Evolutionary conservation across 805 yeast species (phyloP), one percentile per base, ranked within the genome.

Genomic region (Pichia ethanolica): DNA sequence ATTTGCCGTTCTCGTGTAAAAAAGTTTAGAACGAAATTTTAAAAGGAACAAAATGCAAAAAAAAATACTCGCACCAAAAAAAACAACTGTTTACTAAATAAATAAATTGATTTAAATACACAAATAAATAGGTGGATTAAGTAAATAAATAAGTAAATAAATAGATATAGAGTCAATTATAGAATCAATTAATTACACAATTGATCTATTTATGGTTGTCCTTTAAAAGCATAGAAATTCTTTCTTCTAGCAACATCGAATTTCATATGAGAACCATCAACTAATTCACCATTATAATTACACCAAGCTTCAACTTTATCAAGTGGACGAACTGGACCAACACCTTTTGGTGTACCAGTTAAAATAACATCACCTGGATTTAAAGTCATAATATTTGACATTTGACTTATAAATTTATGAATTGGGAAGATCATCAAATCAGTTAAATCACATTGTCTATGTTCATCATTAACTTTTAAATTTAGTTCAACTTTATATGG

Each of bases 301-400:
- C 89, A 66, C 55, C 78, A 75, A 7, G 95, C 95, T 42, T 73
- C 72, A 30, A 93, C 71, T 28, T 65, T 61, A 63, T 93, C 98
- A 9, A 97, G 98, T 0, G 95, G 86, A 6, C 65, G 66, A 35
- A 90, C 69, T 28, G 76, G 70, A 8, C 98, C 97, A n/a, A 93
- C 99, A 14, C 99, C 99, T 66, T 89, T 88, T 42, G 99, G 99
- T 1, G 99, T 93, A 14, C 99, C 99, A 1, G 99, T 93, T 46
- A 93, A 73, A 51, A 93, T 82, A 54, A 93, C 74, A 62, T 93
- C 99, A 33, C 97, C 97, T 47, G 87, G 82, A 59, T 90, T 82
- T 50, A 93, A 72, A 5, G 97, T 88, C 91, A 91, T 91, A 59
- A 88, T 82, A n/a, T 82, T 68, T 5, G 96, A 85, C 81, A 90